Percentiles rank a stretch among this genome's conserved stretches.
phyloP scores from a whole-genome alignment of 192 early-diverging fungal species.

The Coemansia aciculifera region DNA sequence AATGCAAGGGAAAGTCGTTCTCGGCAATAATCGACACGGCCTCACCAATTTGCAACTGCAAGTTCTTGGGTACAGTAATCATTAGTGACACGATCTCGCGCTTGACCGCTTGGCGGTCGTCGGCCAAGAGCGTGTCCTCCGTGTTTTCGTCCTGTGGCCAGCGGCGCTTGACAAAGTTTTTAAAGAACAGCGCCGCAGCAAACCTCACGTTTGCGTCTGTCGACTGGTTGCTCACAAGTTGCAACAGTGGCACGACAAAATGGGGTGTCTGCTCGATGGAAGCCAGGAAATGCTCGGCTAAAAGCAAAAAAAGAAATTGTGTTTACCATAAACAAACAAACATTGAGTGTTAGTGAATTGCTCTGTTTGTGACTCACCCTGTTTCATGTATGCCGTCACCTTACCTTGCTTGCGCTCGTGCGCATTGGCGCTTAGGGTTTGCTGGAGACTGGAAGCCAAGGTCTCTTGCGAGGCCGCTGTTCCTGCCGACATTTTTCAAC shows the following conservation, averaged over 20 bases:
- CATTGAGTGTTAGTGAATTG: conserved; percentile 34
- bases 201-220: conserved; percentile 68
- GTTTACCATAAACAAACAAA: conserved; percentile 5
- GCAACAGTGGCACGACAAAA: conserved; percentile 73
- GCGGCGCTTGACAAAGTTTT: conserved; percentile 90
- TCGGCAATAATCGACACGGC: conserved; percentile 92
- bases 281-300: conserved; percentile 62
- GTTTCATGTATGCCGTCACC: neutral
- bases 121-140: conserved; percentile 33
- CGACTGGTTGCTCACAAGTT: conserved; percentile 65
- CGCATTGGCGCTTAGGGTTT: conserved; percentile 45
- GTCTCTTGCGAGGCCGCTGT: conserved; percentile 24
- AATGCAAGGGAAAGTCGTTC: conserved; percentile 89
- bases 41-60: conserved; percentile 91
- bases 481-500: conserved; percentile 17
- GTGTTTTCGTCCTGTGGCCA: conserved; percentile 65
- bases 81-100: conserved; percentile 80
- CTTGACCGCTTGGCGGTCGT: conserved; percentile 83
- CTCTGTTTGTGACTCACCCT: neutral
- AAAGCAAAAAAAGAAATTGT: neutral
- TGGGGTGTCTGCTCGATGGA: conserved; percentile 60
- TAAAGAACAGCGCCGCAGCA: conserved; percentile 88
- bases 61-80: conserved; percentile 71
- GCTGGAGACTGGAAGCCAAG: conserved; percentile 51
- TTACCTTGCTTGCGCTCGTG: conserved; percentile 53